A percentile compares a stretch with the other conserved stretches of the same genome.
Conservation (phyloP, 805 yeast genomes). For the Candida argentea region DNA sequence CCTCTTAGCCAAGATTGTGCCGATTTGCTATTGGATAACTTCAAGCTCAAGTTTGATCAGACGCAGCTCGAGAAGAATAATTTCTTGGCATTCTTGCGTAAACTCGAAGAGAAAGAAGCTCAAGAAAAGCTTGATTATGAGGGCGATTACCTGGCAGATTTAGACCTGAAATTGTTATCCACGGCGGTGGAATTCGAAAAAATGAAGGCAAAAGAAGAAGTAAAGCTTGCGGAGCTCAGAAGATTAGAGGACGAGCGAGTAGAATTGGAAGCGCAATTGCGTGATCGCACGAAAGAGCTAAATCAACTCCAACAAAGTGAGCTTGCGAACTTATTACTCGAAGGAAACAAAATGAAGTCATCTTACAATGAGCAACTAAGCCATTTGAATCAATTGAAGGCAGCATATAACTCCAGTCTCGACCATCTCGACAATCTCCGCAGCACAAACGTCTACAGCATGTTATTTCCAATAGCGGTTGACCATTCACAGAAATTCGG, state of each 20-base stretch:
- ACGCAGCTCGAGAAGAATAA: slow-evolving; percentile 69
- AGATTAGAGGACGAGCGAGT: slow-evolving; percentile 32
- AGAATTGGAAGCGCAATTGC: slow-evolving; percentile 40
- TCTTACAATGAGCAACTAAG: slow-evolving; percentile 40
- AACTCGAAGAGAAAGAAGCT: slow-evolving; percentile 35
- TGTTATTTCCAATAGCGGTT: slow-evolving; percentile 73
- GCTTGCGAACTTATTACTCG: slow-evolving; percentile 35
- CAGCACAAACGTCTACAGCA: slow-evolving; percentile 72
- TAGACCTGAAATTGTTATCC: slow-evolving; percentile 35
- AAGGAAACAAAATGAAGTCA: slow-evolving; percentile 47
- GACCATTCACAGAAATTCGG: slow-evolving; percentile 65
- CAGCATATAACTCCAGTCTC: slow-evolving; percentile 51
- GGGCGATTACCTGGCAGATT: slow-evolving; percentile 13
- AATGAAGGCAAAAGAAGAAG: slow-evolving; percentile 30
- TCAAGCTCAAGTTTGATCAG: slow-evolving; percentile 62
- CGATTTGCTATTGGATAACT: slow-evolving; percentile 47
- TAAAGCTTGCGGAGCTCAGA: slow-evolving; percentile 21
- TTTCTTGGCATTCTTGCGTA: slow-evolving; percentile 63
- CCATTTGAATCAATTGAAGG: slow-evolving; percentile 53
- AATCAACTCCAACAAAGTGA: slow-evolving; percentile 26
- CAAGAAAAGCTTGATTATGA: slow-evolving; percentile 5
- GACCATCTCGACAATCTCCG: slow-evolving; percentile 63
- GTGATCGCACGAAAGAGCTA: slow-evolving; percentile 30
- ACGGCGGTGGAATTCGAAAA: slow-evolving; percentile 33
- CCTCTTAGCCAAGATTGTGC: slow-evolving; percentile 91